Percentiles rank a stretch among this genome's conserved stretches.
These are phyloP conservation scores for Linnemannia schmuckeri DNA, from an alignment of 192 early-diverging fungal species.

Conservation along the genomic window DNA sequence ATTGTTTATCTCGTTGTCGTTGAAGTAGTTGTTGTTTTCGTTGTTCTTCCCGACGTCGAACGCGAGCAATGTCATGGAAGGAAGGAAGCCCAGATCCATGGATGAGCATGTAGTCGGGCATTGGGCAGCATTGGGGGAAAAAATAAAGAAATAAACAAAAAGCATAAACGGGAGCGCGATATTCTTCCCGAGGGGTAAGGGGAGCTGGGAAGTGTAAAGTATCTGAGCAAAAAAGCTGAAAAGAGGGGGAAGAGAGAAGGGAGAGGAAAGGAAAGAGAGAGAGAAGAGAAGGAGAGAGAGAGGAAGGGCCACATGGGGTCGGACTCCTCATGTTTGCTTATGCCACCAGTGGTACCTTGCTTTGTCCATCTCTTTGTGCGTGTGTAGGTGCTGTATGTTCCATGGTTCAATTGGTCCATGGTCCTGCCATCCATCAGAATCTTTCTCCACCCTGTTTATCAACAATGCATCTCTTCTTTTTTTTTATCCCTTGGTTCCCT, in stretches of 20 bases:
- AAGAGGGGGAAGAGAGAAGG: neutral
- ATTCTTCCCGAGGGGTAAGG: conserved; percentile 1
- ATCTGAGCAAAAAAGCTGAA: too few species aligned
- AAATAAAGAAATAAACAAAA: neutral
- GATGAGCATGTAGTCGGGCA: neutral
- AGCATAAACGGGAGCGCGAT: conserved; percentile 2
- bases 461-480: neutral
- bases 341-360: neutral
- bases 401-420: neutral
- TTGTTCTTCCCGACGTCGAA: neutral
- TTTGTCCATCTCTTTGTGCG: neutral
- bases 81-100: neutral
- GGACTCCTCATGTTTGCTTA: neutral
- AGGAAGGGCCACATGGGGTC: conserved; percentile 11
- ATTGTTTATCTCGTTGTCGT: neutral
- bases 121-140: neutral
- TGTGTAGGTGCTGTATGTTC: too few species aligned
- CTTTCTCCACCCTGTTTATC: too few species aligned
- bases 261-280: neutral
- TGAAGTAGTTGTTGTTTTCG: neutral
- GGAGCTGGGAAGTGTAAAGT: neutral
- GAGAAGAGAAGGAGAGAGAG: neutral
- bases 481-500: neutral
- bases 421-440: neutral
- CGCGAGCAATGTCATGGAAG: neutral